A percentile compares a stretch with the other conserved stretches of the same genome.
Evolutionary conservation across 2,329 filamentous ascomycete species (phyloP).

Genomic region (Epichloe gansuensis): DNA sequence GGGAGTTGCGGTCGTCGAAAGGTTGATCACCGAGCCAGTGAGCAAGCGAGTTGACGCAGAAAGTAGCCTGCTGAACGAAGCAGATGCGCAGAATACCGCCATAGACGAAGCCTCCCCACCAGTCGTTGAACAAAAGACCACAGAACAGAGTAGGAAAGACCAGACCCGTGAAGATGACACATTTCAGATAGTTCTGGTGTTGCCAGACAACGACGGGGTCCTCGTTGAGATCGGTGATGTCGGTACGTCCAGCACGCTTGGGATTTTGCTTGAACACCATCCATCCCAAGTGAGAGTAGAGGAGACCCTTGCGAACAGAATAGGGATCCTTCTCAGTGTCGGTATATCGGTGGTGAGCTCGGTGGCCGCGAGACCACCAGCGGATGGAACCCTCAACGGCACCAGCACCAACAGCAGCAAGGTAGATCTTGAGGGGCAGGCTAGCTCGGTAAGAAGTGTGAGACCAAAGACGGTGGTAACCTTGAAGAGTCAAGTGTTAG

Average conservation of each 20-base stretch:
- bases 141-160: constrained; percentile 63
- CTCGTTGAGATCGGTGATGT: constrained; percentile 80
- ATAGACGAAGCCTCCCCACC: constrained; percentile 71
- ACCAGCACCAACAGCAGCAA: constrained; percentile 69
- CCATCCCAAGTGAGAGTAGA: constrained; percentile 73
- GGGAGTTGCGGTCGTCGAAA: constrained; percentile 85
- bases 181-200: constrained; percentile 75
- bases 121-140: constrained; percentile 71
- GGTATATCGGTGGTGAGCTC: constrained; percentile 82
- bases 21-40: constrained; percentile 89
- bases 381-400: constrained; percentile 76
- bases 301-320: constrained; percentile 75
- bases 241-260: constrained; percentile 75
- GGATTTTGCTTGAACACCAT: constrained; percentile 92
- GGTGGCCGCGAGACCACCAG: constrained; percentile 82
- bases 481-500: constrained; percentile 7
- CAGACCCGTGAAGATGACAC: constrained; percentile 64
- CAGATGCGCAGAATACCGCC: constrained; percentile 76
- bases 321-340: constrained; percentile 89
- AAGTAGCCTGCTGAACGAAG: constrained; percentile 84
- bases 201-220: constrained; percentile 78
- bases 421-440: constrained; percentile 65
- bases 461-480: constrained; percentile 63
- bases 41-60: constrained; percentile 83
- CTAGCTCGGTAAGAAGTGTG: constrained; percentile 73